A percentile compares a stretch with the other conserved stretches of the same genome.
These are phyloP conservation scores for Ceratonia siliqua DNA, from an alignment of 306 rosid species.

Conservation along the genomic window DNA sequence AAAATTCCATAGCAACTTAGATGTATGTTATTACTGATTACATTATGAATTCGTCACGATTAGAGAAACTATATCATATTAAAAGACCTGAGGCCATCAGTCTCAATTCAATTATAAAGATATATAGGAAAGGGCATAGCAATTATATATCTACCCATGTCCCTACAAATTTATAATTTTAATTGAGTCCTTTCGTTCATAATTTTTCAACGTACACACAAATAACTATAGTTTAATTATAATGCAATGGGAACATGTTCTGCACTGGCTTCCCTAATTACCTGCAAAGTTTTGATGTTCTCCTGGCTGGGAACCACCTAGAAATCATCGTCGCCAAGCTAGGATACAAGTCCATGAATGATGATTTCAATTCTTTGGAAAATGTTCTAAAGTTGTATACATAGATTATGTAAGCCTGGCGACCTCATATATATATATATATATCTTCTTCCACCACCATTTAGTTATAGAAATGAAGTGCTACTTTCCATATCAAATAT, in stretches of 20 bases:
- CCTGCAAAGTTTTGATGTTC: not conserved
- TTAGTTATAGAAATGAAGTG: not conserved
- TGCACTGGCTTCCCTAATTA: not conserved
- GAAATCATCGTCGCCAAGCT: not conserved
- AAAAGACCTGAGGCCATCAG: not conserved
- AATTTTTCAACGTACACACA: not conserved
- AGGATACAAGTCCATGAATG: too few relatives aligned
- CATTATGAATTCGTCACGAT: too few relatives aligned
- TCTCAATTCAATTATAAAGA: not conserved
- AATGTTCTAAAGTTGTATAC: too few relatives aligned
- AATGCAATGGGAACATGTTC: not conserved
- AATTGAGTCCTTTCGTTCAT: not conserved
- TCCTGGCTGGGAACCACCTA: not conserved
- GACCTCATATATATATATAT: not conserved
- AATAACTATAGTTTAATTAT: not conserved
- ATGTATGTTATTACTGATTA: not conserved
- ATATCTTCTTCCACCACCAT: not conserved
- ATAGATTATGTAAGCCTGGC: not conserved
- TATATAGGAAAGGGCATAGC: not conserved
- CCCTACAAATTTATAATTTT: too few relatives aligned
- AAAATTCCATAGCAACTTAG: not conserved
- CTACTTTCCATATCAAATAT: conserved; percentile 11
- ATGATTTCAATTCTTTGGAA: not conserved
- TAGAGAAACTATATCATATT: not conserved
- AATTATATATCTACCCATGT: too few relatives aligned